phyloP scores from a whole-genome alignment of 495 filamentous ascomycete species.

The Apiosordaria backusii region DNA sequence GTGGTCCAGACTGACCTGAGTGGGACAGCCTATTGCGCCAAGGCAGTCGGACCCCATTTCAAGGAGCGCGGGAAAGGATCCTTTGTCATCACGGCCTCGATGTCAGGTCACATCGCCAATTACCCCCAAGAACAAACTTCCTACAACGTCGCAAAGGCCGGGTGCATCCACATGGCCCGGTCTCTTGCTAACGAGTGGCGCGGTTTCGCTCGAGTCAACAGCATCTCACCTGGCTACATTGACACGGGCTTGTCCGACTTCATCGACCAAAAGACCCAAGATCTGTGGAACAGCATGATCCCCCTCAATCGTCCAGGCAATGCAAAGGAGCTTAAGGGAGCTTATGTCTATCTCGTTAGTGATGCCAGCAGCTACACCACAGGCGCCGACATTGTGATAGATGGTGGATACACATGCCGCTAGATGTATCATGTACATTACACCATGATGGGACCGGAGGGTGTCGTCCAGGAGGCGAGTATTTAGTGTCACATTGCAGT shows the following conservation, averaged over 20 bases:
- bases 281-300: slow-evolving; percentile 74
- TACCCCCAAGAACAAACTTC: slow-evolving; percentile 74
- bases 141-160: slow-evolving; percentile 76
- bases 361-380: slow-evolving; percentile 63
- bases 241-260: slow-evolving; percentile 77
- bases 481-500: not conserved
- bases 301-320: slow-evolving; percentile 70
- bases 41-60: slow-evolving; percentile 58
- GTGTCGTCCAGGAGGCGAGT: too few relatives aligned
- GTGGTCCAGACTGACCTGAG: slow-evolving; percentile 64
- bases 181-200: slow-evolving; percentile 75
- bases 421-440: slow-evolving; percentile 14
- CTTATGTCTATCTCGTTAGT: slow-evolving; percentile 71
- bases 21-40: slow-evolving; percentile 61
- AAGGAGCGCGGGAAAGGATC: slow-evolving; percentile 48
- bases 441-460: too few relatives aligned
- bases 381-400: slow-evolving; percentile 53
- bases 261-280: slow-evolving; percentile 63
- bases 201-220: slow-evolving; percentile 72
- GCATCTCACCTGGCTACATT: slow-evolving; percentile 74
- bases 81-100: slow-evolving; percentile 61
- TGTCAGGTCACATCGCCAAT: slow-evolving; percentile 71
- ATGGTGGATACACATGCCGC: slow-evolving; percentile 51
- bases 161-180: slow-evolving; percentile 44
- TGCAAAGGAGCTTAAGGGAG: slow-evolving; percentile 80